Evolutionary conservation across 1,139 yeast species (phyloP).

Genomic region (Pichia sp.): DNA sequence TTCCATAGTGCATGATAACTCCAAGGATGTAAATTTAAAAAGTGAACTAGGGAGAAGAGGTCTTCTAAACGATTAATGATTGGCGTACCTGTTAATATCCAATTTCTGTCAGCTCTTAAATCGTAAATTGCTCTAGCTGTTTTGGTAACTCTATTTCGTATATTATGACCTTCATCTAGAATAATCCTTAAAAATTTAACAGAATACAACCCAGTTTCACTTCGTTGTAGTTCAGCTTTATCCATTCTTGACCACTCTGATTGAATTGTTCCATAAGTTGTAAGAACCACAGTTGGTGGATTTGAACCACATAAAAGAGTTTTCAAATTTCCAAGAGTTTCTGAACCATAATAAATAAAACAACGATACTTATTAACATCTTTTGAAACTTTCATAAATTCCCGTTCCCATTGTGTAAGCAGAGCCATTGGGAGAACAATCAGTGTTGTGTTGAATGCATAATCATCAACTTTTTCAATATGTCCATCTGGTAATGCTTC

Average conservation of each 20-base stretch:
- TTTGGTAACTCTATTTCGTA: conserved; percentile 72
- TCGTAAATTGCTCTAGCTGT: conserved; percentile 77
- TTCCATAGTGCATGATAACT: conserved; percentile 82
- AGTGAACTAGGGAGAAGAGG: conserved; percentile 69
- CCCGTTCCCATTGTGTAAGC: conserved; percentile 85
- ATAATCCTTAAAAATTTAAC: conserved; percentile 74
- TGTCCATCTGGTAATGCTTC: conserved; percentile 7
- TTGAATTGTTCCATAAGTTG: conserved; percentile 84
- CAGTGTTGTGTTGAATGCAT: conserved; percentile 69
- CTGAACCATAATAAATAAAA: conserved; percentile 70
- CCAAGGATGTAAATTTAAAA: conserved; percentile 83
- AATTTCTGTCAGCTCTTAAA: conserved; percentile 56
- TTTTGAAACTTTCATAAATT: conserved; percentile 55
- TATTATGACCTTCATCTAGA: conserved; percentile 89
- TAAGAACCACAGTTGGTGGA: conserved; percentile 72
- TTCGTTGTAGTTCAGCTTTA: conserved; percentile 27
- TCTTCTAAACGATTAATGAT: conserved; percentile 81
- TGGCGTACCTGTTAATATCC: conserved; percentile 95
- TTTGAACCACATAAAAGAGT: conserved; percentile 35
- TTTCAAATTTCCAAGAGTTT: conserved; percentile 42
- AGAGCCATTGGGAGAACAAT: conserved; percentile 89
- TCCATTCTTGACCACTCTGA: conserved; percentile 50
- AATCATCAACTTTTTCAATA: conserved; percentile 28
- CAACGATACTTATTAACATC: conserved; percentile 37
- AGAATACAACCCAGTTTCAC: conserved; percentile 53